These are phyloP conservation scores for Amanita subjunquillea DNA, from an alignment of 768 basidiomycete genomes.

Conservation along the genomic window DNA sequence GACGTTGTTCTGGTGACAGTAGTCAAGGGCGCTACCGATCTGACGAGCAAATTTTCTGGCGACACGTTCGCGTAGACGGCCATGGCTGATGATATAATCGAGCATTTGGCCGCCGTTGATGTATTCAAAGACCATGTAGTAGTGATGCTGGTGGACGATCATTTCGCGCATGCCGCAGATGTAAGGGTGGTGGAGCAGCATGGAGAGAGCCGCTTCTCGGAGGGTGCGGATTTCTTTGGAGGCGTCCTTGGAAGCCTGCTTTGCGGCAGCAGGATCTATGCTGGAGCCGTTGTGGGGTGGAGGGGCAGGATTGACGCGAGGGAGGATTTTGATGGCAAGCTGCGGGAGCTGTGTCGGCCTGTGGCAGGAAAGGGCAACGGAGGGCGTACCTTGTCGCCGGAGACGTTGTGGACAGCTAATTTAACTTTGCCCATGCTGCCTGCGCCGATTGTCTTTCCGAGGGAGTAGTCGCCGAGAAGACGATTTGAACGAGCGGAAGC, in stretches of 20 bases:
- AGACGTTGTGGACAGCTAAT: slow-evolving; percentile 79
- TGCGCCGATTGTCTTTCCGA: slow-evolving; percentile 94
- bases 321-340: slow-evolving; percentile 99
- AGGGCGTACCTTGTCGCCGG: slow-evolving; percentile 80
- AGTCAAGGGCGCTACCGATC: slow-evolving; percentile 92
- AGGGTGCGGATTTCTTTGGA: slow-evolving; percentile 95
- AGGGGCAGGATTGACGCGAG: slow-evolving; percentile 63
- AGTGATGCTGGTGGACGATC: slow-evolving; percentile 95
- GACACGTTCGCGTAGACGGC: slow-evolving; percentile 86
- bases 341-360: slow-evolving; percentile 17
- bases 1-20: slow-evolving; percentile 95
- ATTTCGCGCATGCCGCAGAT: slow-evolving; percentile 99
- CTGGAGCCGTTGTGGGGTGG: slow-evolving; percentile 35
- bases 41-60: slow-evolving; percentile 97
- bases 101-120: slow-evolving; percentile 99
- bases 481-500: slow-evolving; percentile 33
- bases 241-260: slow-evolving; percentile 80
- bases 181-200: slow-evolving; percentile 96
- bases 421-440: slow-evolving; percentile 99
- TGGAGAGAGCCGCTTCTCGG: slow-evolving; percentile 89
- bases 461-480: slow-evolving; percentile 87
- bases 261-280: slow-evolving; percentile 50
- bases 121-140: slow-evolving; percentile 99
- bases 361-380: slow-evolving; percentile 5
- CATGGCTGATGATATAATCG: slow-evolving; percentile 99